A percentile compares a stretch with the other conserved stretches of the same genome.
Evolutionary conservation across 805 yeast genomes (phyloP).

Genomic region (Starmera caribaea): DNA sequence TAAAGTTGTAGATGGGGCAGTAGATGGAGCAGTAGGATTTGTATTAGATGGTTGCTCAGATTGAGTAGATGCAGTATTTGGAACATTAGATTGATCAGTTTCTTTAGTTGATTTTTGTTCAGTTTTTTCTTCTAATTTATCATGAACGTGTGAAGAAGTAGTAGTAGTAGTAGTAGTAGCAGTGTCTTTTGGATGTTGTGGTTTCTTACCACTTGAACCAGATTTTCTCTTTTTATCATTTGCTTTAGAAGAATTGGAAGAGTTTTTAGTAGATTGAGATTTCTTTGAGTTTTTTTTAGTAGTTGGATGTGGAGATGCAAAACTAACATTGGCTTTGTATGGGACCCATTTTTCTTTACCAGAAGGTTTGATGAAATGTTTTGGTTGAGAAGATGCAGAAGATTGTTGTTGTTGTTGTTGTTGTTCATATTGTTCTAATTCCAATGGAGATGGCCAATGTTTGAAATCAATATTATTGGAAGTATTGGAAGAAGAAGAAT

Average conservation of each 20-base stretch:
- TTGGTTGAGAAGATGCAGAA: slow-evolving; percentile 4
- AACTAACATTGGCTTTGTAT: slow-evolving; percentile 45
- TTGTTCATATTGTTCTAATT: slow-evolving; percentile 18
- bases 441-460: slow-evolving; percentile 29
- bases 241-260: slow-evolving; percentile 2
- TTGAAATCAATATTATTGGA: slow-evolving; percentile 14
- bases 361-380: slow-evolving; percentile 3
- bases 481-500: slow-evolving; percentile 18
- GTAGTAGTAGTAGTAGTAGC: neutral
- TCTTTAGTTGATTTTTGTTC: neutral
- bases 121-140: neutral
- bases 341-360: slow-evolving; percentile 64
- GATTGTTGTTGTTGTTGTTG: slow-evolving; percentile 1
- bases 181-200: neutral
- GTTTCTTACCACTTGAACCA: neutral
- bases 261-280: slow-evolving; percentile 3
- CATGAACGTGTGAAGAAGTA: neutral
- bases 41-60: slow-evolving; percentile 1
- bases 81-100: too few relatives aligned
- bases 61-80: neutral
- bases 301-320: slow-evolving; percentile 23
- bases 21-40: slow-evolving; percentile 1
- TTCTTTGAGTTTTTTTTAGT: slow-evolving; percentile 11
- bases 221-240: neutral
- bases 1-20: neutral